phyloP scores from a whole-genome alignment of 805 yeast genomes.

The Saturnispora hagleri region DNA sequence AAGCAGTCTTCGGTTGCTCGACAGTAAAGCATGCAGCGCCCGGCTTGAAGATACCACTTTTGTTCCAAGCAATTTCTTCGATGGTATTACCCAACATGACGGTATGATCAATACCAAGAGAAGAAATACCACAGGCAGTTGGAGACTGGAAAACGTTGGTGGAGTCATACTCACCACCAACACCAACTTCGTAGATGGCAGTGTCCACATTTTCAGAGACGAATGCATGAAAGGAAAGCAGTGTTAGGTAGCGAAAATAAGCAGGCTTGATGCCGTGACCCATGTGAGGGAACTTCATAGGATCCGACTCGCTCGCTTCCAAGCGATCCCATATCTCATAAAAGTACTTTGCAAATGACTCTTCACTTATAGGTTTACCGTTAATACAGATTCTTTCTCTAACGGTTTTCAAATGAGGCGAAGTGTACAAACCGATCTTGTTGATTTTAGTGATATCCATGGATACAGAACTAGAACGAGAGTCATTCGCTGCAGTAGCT shows the following conservation, averaged over 20 bases:
- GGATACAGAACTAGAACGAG: slow-evolving; percentile 4
- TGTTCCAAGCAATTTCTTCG: slow-evolving; percentile 91
- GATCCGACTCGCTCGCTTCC: slow-evolving; percentile 41
- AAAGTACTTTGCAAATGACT: slow-evolving; percentile 75
- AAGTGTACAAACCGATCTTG: slow-evolving; percentile 87
- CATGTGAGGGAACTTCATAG: slow-evolving; percentile 61
- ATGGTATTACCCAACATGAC: slow-evolving; percentile 79
- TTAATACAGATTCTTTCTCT: slow-evolving; percentile 85
- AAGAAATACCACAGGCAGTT: slow-evolving; percentile 73
- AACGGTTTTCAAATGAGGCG: slow-evolving; percentile 91
- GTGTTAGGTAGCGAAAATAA: slow-evolving; percentile 84
- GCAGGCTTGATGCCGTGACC: slow-evolving; percentile 72
- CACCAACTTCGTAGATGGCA: slow-evolving; percentile 96
- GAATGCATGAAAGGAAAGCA: slow-evolving; percentile 86
- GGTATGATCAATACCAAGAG: slow-evolving; percentile 89
- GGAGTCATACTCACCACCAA: slow-evolving; percentile 97
- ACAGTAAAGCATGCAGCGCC: slow-evolving; percentile 62
- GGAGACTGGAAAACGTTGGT: slow-evolving; percentile 81
- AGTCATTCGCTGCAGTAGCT: background rate
- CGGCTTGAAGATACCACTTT: slow-evolving; percentile 81
- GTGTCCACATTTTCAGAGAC: slow-evolving; percentile 83
- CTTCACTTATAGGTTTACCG: slow-evolving; percentile 78
- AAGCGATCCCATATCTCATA: slow-evolving; percentile 90
- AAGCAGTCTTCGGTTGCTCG: slow-evolving; percentile 41
- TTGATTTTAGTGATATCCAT: slow-evolving; percentile 24